Conservation (phyloP, 2,329 filamentous ascomycete species). For the Cercospora sp. region DNA sequence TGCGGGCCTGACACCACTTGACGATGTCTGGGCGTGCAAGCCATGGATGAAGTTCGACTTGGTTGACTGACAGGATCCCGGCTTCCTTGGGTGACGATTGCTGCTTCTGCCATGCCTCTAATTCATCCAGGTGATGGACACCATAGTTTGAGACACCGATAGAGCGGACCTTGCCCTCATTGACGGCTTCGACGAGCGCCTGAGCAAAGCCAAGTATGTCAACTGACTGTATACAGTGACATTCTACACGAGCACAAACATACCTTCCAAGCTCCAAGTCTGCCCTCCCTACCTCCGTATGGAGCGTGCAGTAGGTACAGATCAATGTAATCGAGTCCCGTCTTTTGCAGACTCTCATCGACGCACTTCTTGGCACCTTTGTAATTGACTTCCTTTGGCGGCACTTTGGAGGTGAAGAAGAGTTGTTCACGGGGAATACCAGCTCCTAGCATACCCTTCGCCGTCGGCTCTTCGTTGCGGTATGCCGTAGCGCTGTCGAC, state of each 20-base stretch:
- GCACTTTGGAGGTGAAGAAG: conserved; percentile 65
- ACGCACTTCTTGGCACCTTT: conserved; percentile 64
- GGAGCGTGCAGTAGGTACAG: conserved; percentile 55
- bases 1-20: conserved; percentile 66
- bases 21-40: conserved; percentile 75
- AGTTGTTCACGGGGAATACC: conserved; percentile 56
- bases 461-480: conserved; percentile 58
- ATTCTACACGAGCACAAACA: background rate
- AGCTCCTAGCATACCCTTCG: conserved; percentile 53
- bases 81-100: conserved; percentile 50
- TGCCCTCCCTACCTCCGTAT: conserved; percentile 52
- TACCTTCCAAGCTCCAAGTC: conserved; percentile 51
- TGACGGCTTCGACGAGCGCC: conserved; percentile 55
- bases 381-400: conserved; percentile 58
- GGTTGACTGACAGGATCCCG: conserved; percentile 76
- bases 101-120: conserved; percentile 54
- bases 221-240: background rate
- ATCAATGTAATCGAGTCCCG: conserved; percentile 51
- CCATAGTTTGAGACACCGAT: conserved; percentile 59
- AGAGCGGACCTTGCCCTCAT: conserved; percentile 52
- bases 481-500: conserved; percentile 62
- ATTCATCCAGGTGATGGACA: conserved; percentile 56
- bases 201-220: conserved; percentile 27
- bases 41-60: conserved; percentile 92
- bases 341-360: conserved; percentile 61